Conservation (phyloP, 768 basidiomycete genomes). For the Chalciporus chontae region DNA sequence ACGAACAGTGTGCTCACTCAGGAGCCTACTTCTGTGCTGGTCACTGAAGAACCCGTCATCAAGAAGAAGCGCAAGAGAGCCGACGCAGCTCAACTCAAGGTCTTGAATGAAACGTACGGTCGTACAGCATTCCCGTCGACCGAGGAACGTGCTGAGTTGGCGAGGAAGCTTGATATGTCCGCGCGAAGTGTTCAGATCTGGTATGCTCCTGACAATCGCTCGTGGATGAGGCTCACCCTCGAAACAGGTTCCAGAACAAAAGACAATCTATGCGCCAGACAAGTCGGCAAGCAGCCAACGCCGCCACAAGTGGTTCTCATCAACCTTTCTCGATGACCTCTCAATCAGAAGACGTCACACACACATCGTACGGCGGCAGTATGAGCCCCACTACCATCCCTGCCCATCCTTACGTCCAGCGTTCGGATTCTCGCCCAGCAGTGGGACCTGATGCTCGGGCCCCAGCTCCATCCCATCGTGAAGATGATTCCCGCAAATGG, state of each 20-base stretch:
- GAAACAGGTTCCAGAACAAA: slow-evolving; percentile 81
- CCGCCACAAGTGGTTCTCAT: slow-evolving; percentile 42
- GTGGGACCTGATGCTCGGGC: slow-evolving; percentile 28
- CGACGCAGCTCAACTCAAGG: slow-evolving; percentile 73
- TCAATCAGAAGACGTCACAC: slow-evolving; percentile 32
- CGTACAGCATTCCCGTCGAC: slow-evolving; percentile 87
- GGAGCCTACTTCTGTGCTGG: slow-evolving; percentile 32
- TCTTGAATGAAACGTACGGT: slow-evolving; percentile 75
- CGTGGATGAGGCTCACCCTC: slow-evolving; percentile 17
- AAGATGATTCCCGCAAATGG: slow-evolving; percentile 49
- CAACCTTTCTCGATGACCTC: slow-evolving; percentile 46
- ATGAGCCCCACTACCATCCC: slow-evolving; percentile 29
- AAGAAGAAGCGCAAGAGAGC: slow-evolving; percentile 90
- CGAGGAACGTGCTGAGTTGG: slow-evolving; percentile 75
- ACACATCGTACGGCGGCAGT: slow-evolving; percentile 33
- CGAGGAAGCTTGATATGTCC: slow-evolving; percentile 78
- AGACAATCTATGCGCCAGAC: slow-evolving; percentile 80
- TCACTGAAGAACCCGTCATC: slow-evolving; percentile 62
- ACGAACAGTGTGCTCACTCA: slow-evolving; percentile 32
- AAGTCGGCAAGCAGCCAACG: slow-evolving; percentile 56
- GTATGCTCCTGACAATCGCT: slow-evolving; percentile 37
- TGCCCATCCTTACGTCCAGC: slow-evolving; percentile 37
- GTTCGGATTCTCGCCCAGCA: slow-evolving; percentile 39
- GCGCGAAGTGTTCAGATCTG: slow-evolving; percentile 85
- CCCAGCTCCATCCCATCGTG: slow-evolving; percentile 40